A percentile compares a stretch with the other conserved stretches of the same genome.
Conservation (phyloP, 1,284 basidiomycete species). For the Ceratobasidium sp. region DNA sequence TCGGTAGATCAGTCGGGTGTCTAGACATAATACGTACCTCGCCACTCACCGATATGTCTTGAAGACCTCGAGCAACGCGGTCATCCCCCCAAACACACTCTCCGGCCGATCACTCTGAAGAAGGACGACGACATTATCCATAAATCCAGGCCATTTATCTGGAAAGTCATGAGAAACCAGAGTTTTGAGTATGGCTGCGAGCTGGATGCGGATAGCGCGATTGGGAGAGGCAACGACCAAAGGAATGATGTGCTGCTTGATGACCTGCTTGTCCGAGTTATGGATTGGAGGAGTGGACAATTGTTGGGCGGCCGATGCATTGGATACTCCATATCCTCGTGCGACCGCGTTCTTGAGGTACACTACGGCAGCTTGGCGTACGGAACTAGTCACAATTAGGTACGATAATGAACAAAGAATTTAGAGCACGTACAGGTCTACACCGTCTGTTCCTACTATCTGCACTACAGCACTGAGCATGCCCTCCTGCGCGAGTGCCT, state of each 20-base stretch:
- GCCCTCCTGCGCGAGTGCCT: constrained; percentile 83
- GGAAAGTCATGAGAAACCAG: constrained; percentile 81
- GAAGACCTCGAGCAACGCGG: constrained; percentile 79
- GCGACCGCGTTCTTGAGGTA: constrained; percentile 89
- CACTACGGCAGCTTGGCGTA: constrained; percentile 82
- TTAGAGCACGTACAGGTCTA: constrained; percentile 74
- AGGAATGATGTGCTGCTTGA: constrained; percentile 74
- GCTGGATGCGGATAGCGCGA: constrained; percentile 77
- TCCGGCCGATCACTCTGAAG: constrained; percentile 72
- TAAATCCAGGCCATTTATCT: constrained; percentile 74
- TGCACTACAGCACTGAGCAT: constrained; percentile 82
- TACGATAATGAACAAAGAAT: background rate
- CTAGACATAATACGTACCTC: background rate
- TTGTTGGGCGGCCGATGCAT: constrained; percentile 60
- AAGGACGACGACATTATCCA: constrained; percentile 72
- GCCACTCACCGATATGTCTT: constrained; percentile 71
- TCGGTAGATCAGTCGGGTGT: background rate
- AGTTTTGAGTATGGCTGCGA: constrained; percentile 76
- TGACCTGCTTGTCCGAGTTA: constrained; percentile 72
- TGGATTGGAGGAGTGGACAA: constrained; percentile 71
- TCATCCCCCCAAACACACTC: constrained; percentile 82
- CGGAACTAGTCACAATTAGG: constrained; percentile 63
- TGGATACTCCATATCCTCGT: constrained; percentile 62
- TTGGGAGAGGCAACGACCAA: constrained; percentile 76
- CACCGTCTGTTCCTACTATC: constrained; percentile 79